These are phyloP conservation scores for Fusarium gaditjirri DNA, from an alignment of 2,329 filamentous ascomycete species.

Conservation along the genomic window DNA sequence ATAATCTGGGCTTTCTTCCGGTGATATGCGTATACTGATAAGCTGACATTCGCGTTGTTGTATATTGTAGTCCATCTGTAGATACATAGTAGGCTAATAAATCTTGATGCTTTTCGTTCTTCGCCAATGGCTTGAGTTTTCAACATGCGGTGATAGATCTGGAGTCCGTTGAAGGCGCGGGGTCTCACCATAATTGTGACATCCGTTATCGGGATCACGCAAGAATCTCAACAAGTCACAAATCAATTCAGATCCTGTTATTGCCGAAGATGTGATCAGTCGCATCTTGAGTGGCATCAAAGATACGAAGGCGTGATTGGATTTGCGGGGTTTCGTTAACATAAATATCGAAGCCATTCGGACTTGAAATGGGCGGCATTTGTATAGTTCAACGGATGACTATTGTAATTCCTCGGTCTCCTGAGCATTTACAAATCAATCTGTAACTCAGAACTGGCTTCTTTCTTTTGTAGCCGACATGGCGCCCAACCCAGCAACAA, in stretches of 20 bases:
- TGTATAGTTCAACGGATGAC: background rate
- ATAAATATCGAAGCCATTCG: background rate
- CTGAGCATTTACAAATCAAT: background rate
- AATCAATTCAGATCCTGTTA: background rate
- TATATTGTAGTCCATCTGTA: rapidly evolving
- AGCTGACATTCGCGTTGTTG: background rate
- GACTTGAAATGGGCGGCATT: too few relatives aligned
- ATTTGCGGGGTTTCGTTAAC: background rate
- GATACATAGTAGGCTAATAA: rapidly evolving
- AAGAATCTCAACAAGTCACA: background rate
- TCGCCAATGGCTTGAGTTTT: rapidly evolving
- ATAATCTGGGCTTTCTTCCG: rapidly evolving
- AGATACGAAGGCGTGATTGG: background rate
- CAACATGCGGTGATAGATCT: background rate
- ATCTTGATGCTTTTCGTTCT: rapidly evolving
- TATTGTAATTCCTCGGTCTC: background rate
- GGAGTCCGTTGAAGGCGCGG: background rate
- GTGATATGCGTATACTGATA: rapidly evolving
- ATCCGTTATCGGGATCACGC: constrained; percentile 18
- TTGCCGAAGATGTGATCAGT: background rate
- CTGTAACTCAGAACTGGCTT: background rate
- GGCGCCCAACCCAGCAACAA: background rate
- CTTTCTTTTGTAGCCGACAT: background rate
- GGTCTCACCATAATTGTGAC: background rate
- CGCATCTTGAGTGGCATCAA: background rate